Conservation (phyloP, 164 flowering plant genomes). For the Santalum album region DNA sequence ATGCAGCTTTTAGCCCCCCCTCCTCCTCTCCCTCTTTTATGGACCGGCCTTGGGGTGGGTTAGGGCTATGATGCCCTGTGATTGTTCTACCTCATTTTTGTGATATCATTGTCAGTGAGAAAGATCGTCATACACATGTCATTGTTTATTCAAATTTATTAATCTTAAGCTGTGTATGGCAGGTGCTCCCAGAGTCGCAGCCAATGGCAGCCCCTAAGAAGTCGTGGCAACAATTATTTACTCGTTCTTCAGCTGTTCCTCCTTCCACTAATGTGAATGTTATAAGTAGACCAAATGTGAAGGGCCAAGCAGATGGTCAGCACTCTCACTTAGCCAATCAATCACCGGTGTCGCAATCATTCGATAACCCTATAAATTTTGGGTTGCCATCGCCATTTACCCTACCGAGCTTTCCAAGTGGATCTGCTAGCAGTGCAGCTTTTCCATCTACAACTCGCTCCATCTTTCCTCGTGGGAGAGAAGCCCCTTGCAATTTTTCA, state of each 20-base stretch:
- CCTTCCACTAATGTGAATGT: constrained; percentile 34
- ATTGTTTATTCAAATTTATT: background rate
- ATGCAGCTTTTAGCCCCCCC: too few relatives aligned
- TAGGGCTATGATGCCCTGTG: background rate
- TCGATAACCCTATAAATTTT: constrained; percentile 52
- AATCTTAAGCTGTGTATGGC: constrained; percentile 10
- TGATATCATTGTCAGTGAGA: background rate
- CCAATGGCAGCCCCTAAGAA: constrained; percentile 48
- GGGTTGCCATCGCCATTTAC: constrained; percentile 53
- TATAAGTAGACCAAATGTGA: constrained; percentile 45
- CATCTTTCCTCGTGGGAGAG: constrained; percentile 35
- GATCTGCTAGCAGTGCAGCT: constrained; percentile 29
- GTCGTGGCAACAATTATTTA: constrained; percentile 89
- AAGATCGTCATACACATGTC: background rate
- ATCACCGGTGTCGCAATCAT: constrained; percentile 28
- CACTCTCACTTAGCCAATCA: constrained; percentile 24
- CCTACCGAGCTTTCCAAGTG: constrained; percentile 33
- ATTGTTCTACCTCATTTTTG: too few relatives aligned
- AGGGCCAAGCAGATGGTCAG: constrained; percentile 33
- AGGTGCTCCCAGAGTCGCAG: constrained; percentile 43
- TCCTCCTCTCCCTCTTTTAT: too few relatives aligned
- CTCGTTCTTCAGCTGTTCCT: constrained; percentile 50
- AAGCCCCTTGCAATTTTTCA: constrained; percentile 27
- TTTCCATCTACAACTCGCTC: constrained; percentile 35
- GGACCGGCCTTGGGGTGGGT: background rate